These are phyloP conservation scores for Coprinellus micaceus DNA, from an alignment of 768 basidiomycete genomes.

Conservation along the genomic window DNA sequence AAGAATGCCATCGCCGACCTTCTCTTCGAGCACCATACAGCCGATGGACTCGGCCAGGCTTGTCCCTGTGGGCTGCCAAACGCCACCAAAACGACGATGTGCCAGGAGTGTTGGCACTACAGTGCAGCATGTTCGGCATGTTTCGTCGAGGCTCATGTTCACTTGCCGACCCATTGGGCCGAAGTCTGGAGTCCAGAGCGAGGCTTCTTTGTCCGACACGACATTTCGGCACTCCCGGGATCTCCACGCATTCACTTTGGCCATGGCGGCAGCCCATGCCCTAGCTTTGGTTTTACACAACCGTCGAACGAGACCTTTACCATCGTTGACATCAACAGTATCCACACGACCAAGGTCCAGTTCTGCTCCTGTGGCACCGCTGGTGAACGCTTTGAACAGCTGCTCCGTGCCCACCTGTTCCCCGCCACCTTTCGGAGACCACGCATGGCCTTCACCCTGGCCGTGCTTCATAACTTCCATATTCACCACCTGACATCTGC, in stretches of 20 bases:
- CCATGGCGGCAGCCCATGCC: constrained; percentile 11
- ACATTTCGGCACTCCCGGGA: constrained; percentile 12
- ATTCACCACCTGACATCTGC: constrained; percentile 20
- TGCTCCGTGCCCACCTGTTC: constrained; percentile 19
- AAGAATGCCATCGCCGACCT: background rate
- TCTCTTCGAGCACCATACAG: background rate
- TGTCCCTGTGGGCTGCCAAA: background rate
- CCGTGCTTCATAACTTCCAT: constrained; percentile 19
- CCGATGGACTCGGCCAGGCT: background rate
- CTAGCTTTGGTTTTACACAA: background rate
- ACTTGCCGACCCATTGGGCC: constrained; percentile 1
- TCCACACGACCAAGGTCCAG: constrained; percentile 16
- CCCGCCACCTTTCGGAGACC: constrained; percentile 20
- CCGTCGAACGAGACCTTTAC: constrained; percentile 5
- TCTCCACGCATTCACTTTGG: background rate
- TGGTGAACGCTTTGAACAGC: constrained; percentile 13
- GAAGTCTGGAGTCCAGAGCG: constrained; percentile 12
- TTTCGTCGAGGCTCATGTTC: background rate
- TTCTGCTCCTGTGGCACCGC: constrained; percentile 18
- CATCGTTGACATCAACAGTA: constrained; percentile 20
- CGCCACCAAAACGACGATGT: background rate
- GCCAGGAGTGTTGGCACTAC: background rate
- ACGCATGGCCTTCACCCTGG: constrained; percentile 20
- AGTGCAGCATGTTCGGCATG: background rate
- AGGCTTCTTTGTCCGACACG: constrained; percentile 8